Conservation (phyloP, 331 rosid species). For the Saraca asoca region DNA sequence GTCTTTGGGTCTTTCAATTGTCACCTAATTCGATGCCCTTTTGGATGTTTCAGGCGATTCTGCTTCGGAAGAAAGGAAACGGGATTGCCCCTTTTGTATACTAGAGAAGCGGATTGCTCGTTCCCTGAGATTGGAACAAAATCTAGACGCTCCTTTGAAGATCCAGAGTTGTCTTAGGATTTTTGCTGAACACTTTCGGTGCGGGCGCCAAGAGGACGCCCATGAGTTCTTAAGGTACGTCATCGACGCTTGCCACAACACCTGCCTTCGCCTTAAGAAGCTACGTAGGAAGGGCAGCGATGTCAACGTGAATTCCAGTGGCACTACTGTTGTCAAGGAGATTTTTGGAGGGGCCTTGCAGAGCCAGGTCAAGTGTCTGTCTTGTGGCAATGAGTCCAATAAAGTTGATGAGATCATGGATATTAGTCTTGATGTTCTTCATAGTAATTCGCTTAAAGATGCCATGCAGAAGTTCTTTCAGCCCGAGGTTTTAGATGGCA, state of each 20-base stretch:
- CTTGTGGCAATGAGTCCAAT: slow-evolving; percentile 93
- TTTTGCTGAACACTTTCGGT: slow-evolving; percentile 74
- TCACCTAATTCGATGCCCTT: background rate
- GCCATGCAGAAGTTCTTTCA: slow-evolving; percentile 86
- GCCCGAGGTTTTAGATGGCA: slow-evolving; percentile 91
- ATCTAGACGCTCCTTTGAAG: slow-evolving; percentile 69
- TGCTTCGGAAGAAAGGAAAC: slow-evolving; percentile 50
- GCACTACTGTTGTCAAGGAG: slow-evolving; percentile 70
- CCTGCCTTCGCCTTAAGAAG: slow-evolving; percentile 89
- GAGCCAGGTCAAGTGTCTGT: slow-evolving; percentile 97
- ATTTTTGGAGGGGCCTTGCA: slow-evolving; percentile 96
- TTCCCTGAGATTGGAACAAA: slow-evolving; percentile 66
- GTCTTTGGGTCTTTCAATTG: background rate
- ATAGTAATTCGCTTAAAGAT: slow-evolving; percentile 83
- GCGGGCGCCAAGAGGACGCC: slow-evolving; percentile 96
- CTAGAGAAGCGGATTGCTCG: slow-evolving; percentile 80
- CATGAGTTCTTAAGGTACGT: slow-evolving; percentile 94
- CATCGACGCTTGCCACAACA: slow-evolving; percentile 93
- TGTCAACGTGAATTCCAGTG: slow-evolving; percentile 3
- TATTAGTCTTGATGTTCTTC: slow-evolving; percentile 94
- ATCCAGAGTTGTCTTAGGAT: slow-evolving; percentile 75
- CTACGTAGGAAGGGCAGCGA: slow-evolving; percentile 48
- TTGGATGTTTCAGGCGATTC: slow-evolving; percentile 61
- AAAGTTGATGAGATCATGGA: slow-evolving; percentile 99
- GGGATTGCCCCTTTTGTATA: slow-evolving; percentile 88